These are phyloP conservation scores for Aspergillaceae sp. DNA, from an alignment of 2,329 filamentous ascomycete genomes.

Conservation along the genomic window DNA sequence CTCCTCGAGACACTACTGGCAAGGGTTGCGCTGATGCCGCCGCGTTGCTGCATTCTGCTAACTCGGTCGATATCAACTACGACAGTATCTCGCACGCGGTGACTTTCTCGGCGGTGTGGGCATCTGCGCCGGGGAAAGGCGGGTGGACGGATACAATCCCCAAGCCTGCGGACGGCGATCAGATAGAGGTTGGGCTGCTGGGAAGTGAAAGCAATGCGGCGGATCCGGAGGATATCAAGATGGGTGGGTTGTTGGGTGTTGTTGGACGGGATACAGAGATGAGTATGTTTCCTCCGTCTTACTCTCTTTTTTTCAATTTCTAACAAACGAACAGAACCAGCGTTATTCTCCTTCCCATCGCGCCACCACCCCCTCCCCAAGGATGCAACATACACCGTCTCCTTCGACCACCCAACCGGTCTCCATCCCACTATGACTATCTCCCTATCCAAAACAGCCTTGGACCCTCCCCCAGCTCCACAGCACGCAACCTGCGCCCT, in stretches of 20 bases:
- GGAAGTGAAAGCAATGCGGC: constrained; percentile 46
- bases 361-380: constrained; percentile 57
- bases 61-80: constrained; percentile 68
- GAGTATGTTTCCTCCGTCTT: constrained; percentile 33
- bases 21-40: constrained; percentile 24
- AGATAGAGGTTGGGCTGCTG: constrained; percentile 75
- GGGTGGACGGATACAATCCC: constrained; percentile 42
- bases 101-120: constrained; percentile 58
- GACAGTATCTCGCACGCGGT: constrained; percentile 59
- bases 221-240: constrained; percentile 64
- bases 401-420: constrained; percentile 64
- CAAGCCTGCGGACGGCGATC: constrained; percentile 32
- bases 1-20: constrained; percentile 22
- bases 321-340: constrained; percentile 46
- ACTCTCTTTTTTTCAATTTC: neutral
- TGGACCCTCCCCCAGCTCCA: constrained; percentile 41
- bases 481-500: constrained; percentile 56
- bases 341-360: constrained; percentile 74
- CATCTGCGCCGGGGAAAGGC: constrained; percentile 19
- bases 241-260: constrained; percentile 70
- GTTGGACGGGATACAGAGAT: constrained; percentile 65
- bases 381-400: constrained; percentile 50
- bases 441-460: constrained; percentile 45
- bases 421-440: constrained; percentile 75
- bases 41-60: constrained; percentile 44